Evolutionary conservation across 2,329 filamentous ascomycete species (phyloP).

Genomic region (Ophiosphaerella narmari): DNA sequence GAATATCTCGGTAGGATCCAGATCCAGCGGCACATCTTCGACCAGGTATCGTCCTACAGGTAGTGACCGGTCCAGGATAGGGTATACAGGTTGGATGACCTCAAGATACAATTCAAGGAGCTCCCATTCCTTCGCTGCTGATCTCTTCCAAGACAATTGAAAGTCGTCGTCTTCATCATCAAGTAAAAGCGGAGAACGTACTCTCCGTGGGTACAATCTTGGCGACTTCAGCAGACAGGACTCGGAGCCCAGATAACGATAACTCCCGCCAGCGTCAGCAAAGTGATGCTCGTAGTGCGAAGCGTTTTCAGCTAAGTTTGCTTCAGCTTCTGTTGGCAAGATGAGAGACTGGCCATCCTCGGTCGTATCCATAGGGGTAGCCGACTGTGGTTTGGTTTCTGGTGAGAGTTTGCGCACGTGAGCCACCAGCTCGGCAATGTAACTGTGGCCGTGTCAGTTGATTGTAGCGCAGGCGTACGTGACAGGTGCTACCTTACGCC

Average conservation of each 20-base stretch:
- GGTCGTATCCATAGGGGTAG: constrained; percentile 16
- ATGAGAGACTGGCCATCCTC: constrained; percentile 9
- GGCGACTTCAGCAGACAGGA: constrained; percentile 41
- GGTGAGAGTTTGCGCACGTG: constrained; percentile 38
- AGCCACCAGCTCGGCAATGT: constrained; percentile 42
- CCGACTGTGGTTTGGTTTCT: constrained; percentile 23
- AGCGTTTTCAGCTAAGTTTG: constrained; percentile 13
- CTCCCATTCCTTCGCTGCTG: constrained; percentile 31
- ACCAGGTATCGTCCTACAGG: constrained; percentile 25
- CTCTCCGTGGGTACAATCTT: constrained; percentile 24
- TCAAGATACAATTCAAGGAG: constrained; percentile 38
- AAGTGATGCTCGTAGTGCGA: constrained; percentile 41
- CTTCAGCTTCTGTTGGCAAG: constrained; percentile 17
- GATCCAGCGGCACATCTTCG: constrained; percentile 25
- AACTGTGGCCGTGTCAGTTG: constrained; percentile 28
- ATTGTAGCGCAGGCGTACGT: neutral
- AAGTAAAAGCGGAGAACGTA: constrained; percentile 16
- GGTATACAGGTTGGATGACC: constrained; percentile 34
- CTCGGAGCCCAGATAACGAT: constrained; percentile 42
- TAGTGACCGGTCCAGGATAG: constrained; percentile 32
- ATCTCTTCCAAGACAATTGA: constrained; percentile 27
- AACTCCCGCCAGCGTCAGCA: constrained; percentile 37
- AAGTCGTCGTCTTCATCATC: constrained; percentile 33
- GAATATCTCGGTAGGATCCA: constrained; percentile 33
- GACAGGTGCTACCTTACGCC: constrained; percentile 21